These are phyloP conservation scores for Thielaviopsis cerberus DNA, from an alignment of 2,329 filamentous ascomycete species.

Conservation along the genomic window DNA sequence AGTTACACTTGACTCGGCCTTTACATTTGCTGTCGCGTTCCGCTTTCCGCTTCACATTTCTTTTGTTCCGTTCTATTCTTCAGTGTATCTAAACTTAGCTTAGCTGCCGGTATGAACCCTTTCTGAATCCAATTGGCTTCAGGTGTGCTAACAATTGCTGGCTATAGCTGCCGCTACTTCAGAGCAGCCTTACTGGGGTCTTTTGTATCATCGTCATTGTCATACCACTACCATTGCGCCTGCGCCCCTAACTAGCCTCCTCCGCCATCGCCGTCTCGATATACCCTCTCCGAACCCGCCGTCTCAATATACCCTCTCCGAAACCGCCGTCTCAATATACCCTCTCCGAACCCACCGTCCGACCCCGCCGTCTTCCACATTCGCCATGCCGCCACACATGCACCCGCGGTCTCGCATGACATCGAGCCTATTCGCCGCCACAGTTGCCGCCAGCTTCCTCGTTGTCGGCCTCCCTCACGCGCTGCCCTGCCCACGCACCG, in stretches of 20 bases:
- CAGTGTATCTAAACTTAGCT: not conserved
- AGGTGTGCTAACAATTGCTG: not conserved
- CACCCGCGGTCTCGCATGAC: slow-evolving; percentile 89
- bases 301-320: not conserved
- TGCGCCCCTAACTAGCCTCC: not conserved
- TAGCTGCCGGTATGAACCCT: not conserved
- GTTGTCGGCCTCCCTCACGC: slow-evolving; percentile 82
- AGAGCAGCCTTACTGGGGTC: not conserved
- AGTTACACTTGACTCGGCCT: not conserved
- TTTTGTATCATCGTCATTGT: not conserved
- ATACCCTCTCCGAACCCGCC: too few species aligned
- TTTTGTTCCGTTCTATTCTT: not conserved
- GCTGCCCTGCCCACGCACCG: slow-evolving; percentile 73
- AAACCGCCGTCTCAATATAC: not conserved
- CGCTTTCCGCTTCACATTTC: not conserved
- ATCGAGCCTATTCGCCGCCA: slow-evolving; percentile 86
- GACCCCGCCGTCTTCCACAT: not conserved
- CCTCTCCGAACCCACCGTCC: not conserved
- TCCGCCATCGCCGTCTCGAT: too few species aligned
- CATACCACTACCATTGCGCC: not conserved
- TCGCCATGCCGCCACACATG: slow-evolving; percentile 63
- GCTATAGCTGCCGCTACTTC: not conserved
- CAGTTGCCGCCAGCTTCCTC: slow-evolving; percentile 71
- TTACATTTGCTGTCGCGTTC: not conserved
- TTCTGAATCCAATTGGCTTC: not conserved